These are phyloP conservation scores for Pseudocercospora fijiensis DNA, from an alignment of 2,329 filamentous ascomycete species.

Conservation along the genomic window DNA sequence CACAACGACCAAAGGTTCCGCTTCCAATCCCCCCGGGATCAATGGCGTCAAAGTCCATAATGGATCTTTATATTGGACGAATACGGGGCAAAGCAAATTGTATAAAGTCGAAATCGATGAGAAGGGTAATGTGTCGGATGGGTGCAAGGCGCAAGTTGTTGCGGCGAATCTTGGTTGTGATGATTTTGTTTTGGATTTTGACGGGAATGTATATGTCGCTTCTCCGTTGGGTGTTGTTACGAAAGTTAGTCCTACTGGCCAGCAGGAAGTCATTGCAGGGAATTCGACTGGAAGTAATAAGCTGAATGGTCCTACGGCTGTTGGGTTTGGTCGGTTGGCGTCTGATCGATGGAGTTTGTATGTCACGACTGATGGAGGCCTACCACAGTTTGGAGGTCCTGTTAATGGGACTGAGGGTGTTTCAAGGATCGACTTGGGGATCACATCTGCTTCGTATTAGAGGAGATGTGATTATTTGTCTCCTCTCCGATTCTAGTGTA, in stretches of 20 bases:
- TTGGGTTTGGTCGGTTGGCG: conserved; percentile 7
- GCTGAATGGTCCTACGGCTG: conserved; percentile 12
- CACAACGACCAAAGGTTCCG: conserved; percentile 10
- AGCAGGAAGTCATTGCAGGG: conserved; percentile 2
- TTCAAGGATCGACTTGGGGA: neutral
- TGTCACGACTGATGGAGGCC: conserved; percentile 7
- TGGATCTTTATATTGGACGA: conserved; percentile 10
- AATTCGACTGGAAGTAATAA: conserved; percentile 8
- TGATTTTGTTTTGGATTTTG: conserved; percentile 7
- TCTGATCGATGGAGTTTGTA: conserved; percentile 15
- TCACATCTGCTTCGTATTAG: neutral
- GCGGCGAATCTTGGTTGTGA: conserved; percentile 9
- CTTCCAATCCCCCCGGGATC: conserved; percentile 1
- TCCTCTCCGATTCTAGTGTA: neutral
- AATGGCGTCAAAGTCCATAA: conserved; percentile 13
- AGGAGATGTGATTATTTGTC: neutral
- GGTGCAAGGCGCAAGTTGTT: neutral
- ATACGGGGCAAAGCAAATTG: conserved; percentile 7
- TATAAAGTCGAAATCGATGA: conserved; percentile 7
- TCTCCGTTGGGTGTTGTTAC: conserved; percentile 1
- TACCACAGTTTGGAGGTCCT: neutral
- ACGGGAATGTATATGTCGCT: conserved; percentile 8
- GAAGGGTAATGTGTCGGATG: neutral
- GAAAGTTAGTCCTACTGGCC: neutral
- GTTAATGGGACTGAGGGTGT: neutral